Evolutionary conservation across 148 eudicot genomes (phyloP).

Genomic region (Nepenthes mirabilis): DNA sequence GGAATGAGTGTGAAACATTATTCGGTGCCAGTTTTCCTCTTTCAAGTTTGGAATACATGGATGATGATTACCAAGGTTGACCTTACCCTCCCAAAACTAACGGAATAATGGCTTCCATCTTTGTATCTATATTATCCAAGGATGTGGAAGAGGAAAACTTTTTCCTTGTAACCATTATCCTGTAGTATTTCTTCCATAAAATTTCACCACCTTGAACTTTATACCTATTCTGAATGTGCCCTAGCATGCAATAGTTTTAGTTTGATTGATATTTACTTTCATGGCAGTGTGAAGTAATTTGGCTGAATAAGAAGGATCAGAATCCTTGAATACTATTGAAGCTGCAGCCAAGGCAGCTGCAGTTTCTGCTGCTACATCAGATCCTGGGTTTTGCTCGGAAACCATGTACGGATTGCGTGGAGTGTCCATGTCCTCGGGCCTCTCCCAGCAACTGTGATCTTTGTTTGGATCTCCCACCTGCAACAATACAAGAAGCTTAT

Average conservation of each 20-base stretch:
- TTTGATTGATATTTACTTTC: slow-evolving; percentile 16
- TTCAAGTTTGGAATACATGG: too few relatives aligned
- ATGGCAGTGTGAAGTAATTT: slow-evolving; percentile 46
- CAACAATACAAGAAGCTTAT: neutral
- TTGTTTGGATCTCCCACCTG: slow-evolving; percentile 74
- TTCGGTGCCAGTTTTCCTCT: neutral
- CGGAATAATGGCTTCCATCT: too few relatives aligned
- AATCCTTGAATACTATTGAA: slow-evolving; percentile 68
- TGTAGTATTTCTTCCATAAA: too few relatives aligned
- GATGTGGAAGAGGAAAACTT: too few relatives aligned
- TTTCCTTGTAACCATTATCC: too few relatives aligned
- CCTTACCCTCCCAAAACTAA: too few relatives aligned
- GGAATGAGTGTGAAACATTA: neutral
- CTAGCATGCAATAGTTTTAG: neutral
- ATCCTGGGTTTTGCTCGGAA: slow-evolving; percentile 57
- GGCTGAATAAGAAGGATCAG: slow-evolving; percentile 60
- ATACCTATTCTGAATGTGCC: too few relatives aligned
- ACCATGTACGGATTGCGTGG: slow-evolving; percentile 68
- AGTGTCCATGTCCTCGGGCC: slow-evolving; percentile 97
- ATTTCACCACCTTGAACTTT: too few relatives aligned
- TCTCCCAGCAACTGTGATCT: slow-evolving; percentile 84
- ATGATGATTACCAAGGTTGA: too few relatives aligned
- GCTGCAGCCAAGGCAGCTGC: slow-evolving; percentile 90
- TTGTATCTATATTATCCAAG: too few relatives aligned
- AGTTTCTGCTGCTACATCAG: slow-evolving; percentile 90